Evolutionary conservation across 495 filamentous ascomycete species (phyloP).

Genomic region (Lasiosphaeria hispida): DNA sequence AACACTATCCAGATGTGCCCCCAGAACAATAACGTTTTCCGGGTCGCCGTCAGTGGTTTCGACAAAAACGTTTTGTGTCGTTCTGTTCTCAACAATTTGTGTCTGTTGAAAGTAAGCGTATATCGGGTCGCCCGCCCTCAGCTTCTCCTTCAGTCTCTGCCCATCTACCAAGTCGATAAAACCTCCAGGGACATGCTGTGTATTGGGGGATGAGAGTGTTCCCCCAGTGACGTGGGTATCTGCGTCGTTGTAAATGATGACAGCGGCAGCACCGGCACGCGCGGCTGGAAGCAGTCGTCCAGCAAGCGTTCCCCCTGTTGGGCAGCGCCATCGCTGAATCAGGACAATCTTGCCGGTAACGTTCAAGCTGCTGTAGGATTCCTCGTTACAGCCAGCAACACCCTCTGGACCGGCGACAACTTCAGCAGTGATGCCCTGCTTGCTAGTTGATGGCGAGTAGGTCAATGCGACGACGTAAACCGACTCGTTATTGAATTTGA

Average conservation of each 20-base stretch:
- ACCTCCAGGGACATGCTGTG: conserved; percentile 32
- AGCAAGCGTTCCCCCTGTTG: conserved; percentile 41
- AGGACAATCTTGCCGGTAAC: conserved; percentile 47
- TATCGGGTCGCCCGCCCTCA: conserved; percentile 31
- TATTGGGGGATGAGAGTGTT: conserved; percentile 35
- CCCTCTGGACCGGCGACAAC: conserved; percentile 40
- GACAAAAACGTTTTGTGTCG: conserved; percentile 42
- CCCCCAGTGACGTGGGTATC: conserved; percentile 27
- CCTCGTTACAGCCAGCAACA: conserved; percentile 34
- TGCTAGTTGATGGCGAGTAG: conserved; percentile 41
- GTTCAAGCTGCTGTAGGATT: conserved; percentile 34
- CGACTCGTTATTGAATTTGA: conserved; percentile 33
- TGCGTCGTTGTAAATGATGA: conserved; percentile 40
- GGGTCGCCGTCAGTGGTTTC: conserved; percentile 35
- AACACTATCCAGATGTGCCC: conserved; percentile 46
- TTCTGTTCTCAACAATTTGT: conserved; percentile 36
- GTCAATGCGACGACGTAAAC: conserved; percentile 39
- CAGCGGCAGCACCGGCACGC: conserved; percentile 36
- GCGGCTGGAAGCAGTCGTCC: conserved; percentile 37
- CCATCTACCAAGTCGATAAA: conserved; percentile 40
- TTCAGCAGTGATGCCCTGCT: conserved; percentile 39
- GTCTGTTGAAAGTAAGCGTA: conserved; percentile 38
- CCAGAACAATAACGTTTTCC: conserved; percentile 40
- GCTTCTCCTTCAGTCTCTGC: conserved; percentile 22
- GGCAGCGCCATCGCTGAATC: conserved; percentile 39